phyloP scores from a whole-genome alignment of 768 basidiomycete genomes.

The Coprinopsis cinerea region DNA sequence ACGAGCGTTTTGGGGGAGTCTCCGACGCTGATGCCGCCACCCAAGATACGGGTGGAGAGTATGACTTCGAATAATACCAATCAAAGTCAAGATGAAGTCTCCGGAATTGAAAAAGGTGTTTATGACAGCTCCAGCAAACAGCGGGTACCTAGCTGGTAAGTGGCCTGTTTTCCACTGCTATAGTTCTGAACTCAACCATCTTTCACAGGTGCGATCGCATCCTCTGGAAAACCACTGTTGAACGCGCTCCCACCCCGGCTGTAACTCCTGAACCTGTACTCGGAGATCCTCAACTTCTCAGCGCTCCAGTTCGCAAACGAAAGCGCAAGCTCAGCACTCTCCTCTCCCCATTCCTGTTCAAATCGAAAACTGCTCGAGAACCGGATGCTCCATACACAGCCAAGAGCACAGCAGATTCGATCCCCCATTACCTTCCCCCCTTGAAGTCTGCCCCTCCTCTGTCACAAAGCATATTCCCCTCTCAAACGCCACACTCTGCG shows the following conservation, averaged over 20 bases:
- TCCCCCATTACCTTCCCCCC: constrained; percentile 1
- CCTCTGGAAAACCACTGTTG: constrained; percentile 70
- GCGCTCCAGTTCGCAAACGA: constrained; percentile 29
- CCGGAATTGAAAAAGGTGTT: constrained; percentile 48
- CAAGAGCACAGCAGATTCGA: background rate
- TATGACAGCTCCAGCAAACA: constrained; percentile 80
- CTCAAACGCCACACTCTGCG: background rate
- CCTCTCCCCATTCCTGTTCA: background rate
- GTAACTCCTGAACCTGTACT: constrained; percentile 16
- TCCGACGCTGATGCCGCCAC: constrained; percentile 12
- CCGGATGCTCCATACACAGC: background rate
- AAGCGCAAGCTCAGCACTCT: constrained; percentile 1
- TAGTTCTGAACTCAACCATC: background rate
- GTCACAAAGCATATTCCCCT: constrained; percentile 5
- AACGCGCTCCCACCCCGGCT: constrained; percentile 29
- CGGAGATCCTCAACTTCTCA: constrained; percentile 27
- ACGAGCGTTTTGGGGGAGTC: no score
- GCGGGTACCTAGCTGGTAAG: constrained; percentile 80
- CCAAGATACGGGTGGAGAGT: constrained; percentile 26
- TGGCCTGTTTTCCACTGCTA: constrained; percentile 6
- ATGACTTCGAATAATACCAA: constrained; percentile 27
- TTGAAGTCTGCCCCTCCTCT: constrained; percentile 8
- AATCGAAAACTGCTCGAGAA: background rate
- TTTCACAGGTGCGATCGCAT: constrained; percentile 76
- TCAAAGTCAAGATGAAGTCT: constrained; percentile 26